A percentile compares a stretch with the other conserved stretches of the same genome.
phyloP scores from a whole-genome alignment of 169 alveolate genomes.

The Plasmodium ovale region DNA sequence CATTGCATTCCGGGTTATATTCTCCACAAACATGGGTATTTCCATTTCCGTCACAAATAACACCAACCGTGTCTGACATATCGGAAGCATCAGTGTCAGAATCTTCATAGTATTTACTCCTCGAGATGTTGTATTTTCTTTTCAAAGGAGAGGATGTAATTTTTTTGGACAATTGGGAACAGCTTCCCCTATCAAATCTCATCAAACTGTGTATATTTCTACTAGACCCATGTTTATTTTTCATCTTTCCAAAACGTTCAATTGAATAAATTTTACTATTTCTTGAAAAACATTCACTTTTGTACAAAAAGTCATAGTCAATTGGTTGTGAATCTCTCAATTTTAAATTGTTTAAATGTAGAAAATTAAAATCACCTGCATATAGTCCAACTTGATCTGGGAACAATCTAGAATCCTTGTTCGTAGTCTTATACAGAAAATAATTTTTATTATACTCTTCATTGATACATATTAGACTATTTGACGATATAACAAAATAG shows the following conservation, averaged over 20 bases:
- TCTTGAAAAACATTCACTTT: constrained; percentile 8
- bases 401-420: constrained; percentile 7
- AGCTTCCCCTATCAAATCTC: neutral
- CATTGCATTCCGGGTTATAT: too few relatives aligned
- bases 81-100: neutral
- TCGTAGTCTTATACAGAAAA: constrained; percentile 60
- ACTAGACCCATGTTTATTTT: constrained; percentile 14
- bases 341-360: constrained; percentile 53
- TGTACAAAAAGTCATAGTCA: constrained; percentile 69
- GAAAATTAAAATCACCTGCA: constrained; percentile 55
- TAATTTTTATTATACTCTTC: constrained; percentile 22
- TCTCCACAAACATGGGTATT: too few relatives aligned
- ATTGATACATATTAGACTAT: constrained; percentile 35
- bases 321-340: constrained; percentile 44
- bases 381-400: constrained; percentile 54
- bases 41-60: too few relatives aligned
- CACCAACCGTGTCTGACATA: neutral
- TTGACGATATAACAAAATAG: constrained; percentile 72
- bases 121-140: neutral
- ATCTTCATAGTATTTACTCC: neutral
- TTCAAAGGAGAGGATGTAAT: neutral
- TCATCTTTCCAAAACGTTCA: constrained; percentile 21
- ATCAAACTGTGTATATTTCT: constrained; percentile 1
- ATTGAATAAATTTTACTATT: constrained; percentile 21
- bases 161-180: neutral